Base-by-base conservation (phyloP, 192 early-diverging fungal genomes). In the Chytriomyces confervae region DNA sequence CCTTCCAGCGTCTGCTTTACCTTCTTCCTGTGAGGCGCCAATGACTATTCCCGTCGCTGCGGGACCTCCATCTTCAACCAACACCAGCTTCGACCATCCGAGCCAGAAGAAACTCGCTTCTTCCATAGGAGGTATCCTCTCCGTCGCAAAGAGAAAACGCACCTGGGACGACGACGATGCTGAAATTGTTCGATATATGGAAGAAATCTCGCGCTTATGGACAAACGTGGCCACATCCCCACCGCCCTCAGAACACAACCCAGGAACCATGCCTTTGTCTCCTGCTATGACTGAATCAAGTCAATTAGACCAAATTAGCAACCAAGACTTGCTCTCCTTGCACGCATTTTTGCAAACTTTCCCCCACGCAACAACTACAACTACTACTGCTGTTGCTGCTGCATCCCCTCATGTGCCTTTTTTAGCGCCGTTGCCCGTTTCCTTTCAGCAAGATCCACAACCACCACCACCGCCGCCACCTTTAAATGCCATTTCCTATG, bases 261-360 rank as follows among this genome's bases (percentile, higher is more conserved):
- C 63, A 16, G 63, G 16, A 61, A 61, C 18, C 57, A n/a, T 23
- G 23, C 23, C 18, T 23, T 61, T 61, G 57, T n/a, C 16, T 61
- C 18, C 23, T 61, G 57, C 16, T 1, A n/a, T 61, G 57, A 61
- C 20, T 13, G 20, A 20, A 29, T 27, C 24, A 65, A 29, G 16
- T 43, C 20, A 65, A 3, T 65, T 23, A 65, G 24, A 65, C 20
- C 13, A 13, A 11, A 20, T 69, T 20, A 18, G 9, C 9, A 76
- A 66, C 47, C 62, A 64, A 43, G 74, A 76, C 24, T 66, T 76
- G 48, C 23, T 66, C 16, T 66, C 62, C 20, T 29, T 66, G 8
- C 63, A 76, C 29, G 74, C 64, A 16, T 76, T 76, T 66, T n/a
- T 76, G 7, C 64, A 76, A 46, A 66, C 51, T 44, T 6, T 76